Evolutionary conservation across 83 land plant species (phyloP).

Genomic region (Diphasiastrum complanatum): DNA sequence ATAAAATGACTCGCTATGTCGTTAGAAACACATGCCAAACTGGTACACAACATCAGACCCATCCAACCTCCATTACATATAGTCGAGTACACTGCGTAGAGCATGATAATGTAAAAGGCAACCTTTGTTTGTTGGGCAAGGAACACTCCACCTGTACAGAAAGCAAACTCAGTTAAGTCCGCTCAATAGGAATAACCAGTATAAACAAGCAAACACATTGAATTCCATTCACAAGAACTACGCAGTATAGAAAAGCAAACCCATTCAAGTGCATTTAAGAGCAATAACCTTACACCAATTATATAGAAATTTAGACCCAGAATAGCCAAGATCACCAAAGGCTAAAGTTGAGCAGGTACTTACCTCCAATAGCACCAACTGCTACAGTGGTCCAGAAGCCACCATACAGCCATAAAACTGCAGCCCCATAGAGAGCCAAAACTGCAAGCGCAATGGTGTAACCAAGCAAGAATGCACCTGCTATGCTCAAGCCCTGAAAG

Average conservation of each 20-base stretch:
- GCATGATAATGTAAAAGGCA: slow-evolving; percentile 48
- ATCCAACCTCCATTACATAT: slow-evolving; percentile 71
- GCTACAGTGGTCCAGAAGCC: slow-evolving; percentile 84
- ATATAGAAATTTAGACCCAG: no score
- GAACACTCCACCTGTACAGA: slow-evolving; percentile 52
- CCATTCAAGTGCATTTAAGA: no score
- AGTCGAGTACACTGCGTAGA: slow-evolving; percentile 67
- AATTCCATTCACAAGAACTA: no score
- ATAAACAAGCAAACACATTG: no score
- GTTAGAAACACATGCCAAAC: slow-evolving; percentile 74
- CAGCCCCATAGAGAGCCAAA: slow-evolving; percentile 33
- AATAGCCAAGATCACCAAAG: no score
- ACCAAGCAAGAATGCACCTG: slow-evolving; percentile 47
- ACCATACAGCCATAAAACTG: slow-evolving; percentile 73
- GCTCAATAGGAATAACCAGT: neutral
- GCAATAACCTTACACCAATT: no score
- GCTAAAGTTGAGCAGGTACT: neutral
- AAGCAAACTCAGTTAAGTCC: slow-evolving; percentile 2
- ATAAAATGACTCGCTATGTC: slow-evolving; percentile 54
- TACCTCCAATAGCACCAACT: slow-evolving; percentile 65
- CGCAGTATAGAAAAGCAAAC: no score
- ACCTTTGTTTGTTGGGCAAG: slow-evolving; percentile 43
- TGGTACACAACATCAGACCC: slow-evolving; percentile 53
- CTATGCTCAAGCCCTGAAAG: slow-evolving; percentile 49
- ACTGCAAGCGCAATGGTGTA: slow-evolving; percentile 46